Base-by-base conservation (phyloP, 495 filamentous ascomycete genomes). In the Annulohypoxylon maeteangense region DNA sequence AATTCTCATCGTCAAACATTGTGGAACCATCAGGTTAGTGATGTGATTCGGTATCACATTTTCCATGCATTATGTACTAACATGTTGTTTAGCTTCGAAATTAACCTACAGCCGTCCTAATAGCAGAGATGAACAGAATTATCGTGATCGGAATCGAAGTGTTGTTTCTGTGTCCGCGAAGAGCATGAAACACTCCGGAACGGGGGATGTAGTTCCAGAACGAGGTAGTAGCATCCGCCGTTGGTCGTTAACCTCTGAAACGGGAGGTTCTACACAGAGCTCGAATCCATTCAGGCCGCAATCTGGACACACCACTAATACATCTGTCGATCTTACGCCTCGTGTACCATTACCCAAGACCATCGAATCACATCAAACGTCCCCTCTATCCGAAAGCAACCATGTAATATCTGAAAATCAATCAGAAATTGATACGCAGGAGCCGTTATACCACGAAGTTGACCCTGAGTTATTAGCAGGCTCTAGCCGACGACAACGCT, bases 171-270 rank as follows among this genome's bases (percentile, higher is more conserved):
- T 68, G n/a, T 67, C 71, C 14, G 36, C 4, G 32, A 67, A 56
- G 48, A 71, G 70, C n/a, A 54, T 29, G 27, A 66, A 55, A 14
- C 62, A 68, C 32, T 66, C 31, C 31, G 76, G 75, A 4, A 66
- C 74, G 22, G 61, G 71, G 22, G 78, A 76, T 31, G 42, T 59
- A 3, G 27, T 74, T 10, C 75, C 75, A 4, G 60, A 75, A n/a
- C 74, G 68, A 23, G 76, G 72, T 20, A 79, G 79, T 60, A 80
- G 76, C 58, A 54, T 76, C 31, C 80, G 81, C 18, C 77, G 75
- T 8, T 81, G 74, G 75, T 84, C 82, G 12, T 63, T 79, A 10
- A 82, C 81, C 1, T 84, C 81, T 0, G 76, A 81, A 10, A 82
- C 81, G 1, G 76, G 74, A 14, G 59, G 71, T 22, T 81, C 80